A percentile compares a stretch with the other conserved stretches of the same genome.
Conservation (phyloP, 192 early-diverging fungal species). For the Diversispora epigaea region DNA sequence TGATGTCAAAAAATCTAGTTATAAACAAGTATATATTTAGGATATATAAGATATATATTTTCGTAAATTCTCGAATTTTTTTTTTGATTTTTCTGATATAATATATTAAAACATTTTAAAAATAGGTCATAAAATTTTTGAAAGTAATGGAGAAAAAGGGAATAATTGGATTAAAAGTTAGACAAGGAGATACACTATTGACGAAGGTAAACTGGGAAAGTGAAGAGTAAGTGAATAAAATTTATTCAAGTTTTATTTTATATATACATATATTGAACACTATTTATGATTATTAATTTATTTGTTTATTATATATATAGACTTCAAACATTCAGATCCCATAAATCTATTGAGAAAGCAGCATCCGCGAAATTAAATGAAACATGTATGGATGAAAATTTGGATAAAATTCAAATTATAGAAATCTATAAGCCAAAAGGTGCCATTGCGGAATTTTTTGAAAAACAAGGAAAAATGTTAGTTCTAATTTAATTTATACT, state of each 20-base stretch:
- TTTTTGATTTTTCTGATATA: too few relatives aligned
- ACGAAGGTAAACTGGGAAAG: slow-evolving; percentile 61
- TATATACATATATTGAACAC: neutral
- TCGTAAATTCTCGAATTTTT: too few relatives aligned
- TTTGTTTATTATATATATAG: slow-evolving; percentile 32
- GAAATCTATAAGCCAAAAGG: slow-evolving; percentile 59
- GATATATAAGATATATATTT: too few relatives aligned
- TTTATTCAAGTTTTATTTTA: neutral
- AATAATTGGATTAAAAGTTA: slow-evolving; percentile 79
- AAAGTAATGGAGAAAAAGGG: slow-evolving; percentile 87
- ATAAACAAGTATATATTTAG: slow-evolving; percentile 61
- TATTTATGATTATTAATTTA: neutral
- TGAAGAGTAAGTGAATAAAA: slow-evolving; percentile 45
- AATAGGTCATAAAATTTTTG: slow-evolving; percentile 72
- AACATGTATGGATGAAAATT: slow-evolving; percentile 1
- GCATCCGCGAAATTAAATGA: slow-evolving; percentile 35
- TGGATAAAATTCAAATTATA: slow-evolving; percentile 42
- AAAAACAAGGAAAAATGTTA: slow-evolving; percentile 37
- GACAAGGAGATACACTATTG: slow-evolving; percentile 61
- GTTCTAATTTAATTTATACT: too few relatives aligned
- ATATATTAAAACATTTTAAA: too few relatives aligned
- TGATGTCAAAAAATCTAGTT: slow-evolving; percentile 82
- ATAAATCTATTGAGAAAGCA: slow-evolving; percentile 41
- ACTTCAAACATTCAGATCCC: slow-evolving; percentile 32
- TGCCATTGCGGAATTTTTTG: slow-evolving; percentile 52